Conservation (phyloP, 2,329 filamentous ascomycete species). For the Colletotrichum sp. region DNA sequence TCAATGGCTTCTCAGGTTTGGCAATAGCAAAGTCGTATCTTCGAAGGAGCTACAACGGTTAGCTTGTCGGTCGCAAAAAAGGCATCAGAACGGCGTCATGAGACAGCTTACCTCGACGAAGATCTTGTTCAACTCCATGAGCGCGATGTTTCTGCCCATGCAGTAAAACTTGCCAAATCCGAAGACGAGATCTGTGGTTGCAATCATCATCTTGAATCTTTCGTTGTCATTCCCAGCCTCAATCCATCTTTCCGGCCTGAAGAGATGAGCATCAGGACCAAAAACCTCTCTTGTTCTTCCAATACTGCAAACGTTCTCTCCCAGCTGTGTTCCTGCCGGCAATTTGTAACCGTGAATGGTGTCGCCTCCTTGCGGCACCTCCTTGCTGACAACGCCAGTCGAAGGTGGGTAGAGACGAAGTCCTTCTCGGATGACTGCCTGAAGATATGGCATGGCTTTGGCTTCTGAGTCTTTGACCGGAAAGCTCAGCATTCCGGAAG, state of each 20-base stretch:
- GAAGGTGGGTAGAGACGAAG: slow-evolving; percentile 55
- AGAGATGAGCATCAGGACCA: slow-evolving; percentile 48
- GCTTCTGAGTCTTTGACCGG: slow-evolving; percentile 39
- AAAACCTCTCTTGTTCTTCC: slow-evolving; percentile 44
- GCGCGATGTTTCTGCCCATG: slow-evolving; percentile 47
- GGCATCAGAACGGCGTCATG: slow-evolving; percentile 19
- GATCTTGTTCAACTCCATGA: slow-evolving; percentile 49
- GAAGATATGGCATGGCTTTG: slow-evolving; percentile 45
- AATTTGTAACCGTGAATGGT: slow-evolving; percentile 38
- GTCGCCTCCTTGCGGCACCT: slow-evolving; percentile 47
- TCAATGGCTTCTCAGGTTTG: slow-evolving; percentile 21
- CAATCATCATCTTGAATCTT: slow-evolving; percentile 35
- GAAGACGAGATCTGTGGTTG: slow-evolving; percentile 46
- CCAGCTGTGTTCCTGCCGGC: slow-evolving; percentile 41
- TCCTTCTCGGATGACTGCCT: slow-evolving; percentile 58
- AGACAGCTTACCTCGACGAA: slow-evolving; percentile 42
- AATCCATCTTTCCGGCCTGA: slow-evolving; percentile 55
- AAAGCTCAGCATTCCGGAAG: slow-evolving; percentile 8
- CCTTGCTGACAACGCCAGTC: slow-evolving; percentile 52
- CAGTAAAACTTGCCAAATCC: slow-evolving; percentile 46
- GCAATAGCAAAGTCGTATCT: slow-evolving; percentile 25
- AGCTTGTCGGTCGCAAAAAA: background rate
- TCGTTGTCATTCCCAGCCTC: slow-evolving; percentile 33
- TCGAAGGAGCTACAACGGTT: slow-evolving; percentile 19
- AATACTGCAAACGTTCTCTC: slow-evolving; percentile 44